These are phyloP conservation scores for Cinchona pubescens DNA, from an alignment of 257 asterid genomes.

Conservation along the genomic window DNA sequence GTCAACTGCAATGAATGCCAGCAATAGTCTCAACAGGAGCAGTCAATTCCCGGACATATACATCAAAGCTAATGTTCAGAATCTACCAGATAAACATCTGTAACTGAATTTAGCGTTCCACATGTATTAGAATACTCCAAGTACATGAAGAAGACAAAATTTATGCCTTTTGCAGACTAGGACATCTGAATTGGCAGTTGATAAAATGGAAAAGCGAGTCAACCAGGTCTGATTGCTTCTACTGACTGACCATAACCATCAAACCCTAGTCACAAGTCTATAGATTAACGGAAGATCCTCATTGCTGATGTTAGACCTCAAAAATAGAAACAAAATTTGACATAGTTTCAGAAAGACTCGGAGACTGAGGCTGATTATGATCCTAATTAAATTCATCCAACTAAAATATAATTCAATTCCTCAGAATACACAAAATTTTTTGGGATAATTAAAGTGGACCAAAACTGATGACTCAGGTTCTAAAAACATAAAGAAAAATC, in stretches of 20 bases:
- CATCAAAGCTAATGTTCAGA: background rate
- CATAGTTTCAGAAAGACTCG: background rate
- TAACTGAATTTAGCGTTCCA: background rate
- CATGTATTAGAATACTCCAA: background rate
- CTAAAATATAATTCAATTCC: too few species aligned
- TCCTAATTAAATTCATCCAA: background rate
- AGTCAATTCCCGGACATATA: background rate
- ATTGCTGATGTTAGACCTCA: background rate
- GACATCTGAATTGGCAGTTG: background rate
- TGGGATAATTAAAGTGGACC: too few species aligned
- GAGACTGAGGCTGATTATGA: background rate
- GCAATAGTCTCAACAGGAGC: background rate
- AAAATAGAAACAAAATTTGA: background rate
- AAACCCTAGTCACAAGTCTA: background rate
- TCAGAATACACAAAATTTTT: too few species aligned
- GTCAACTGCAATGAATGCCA: too few species aligned
- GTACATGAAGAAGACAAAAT: too few species aligned
- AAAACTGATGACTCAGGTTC: too few species aligned
- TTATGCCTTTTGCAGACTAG: background rate
- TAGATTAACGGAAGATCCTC: background rate
- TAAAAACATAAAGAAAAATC: background rate
- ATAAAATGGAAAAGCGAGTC: background rate
- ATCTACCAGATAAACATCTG: background rate
- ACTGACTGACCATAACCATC: too few species aligned
- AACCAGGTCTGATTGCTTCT: too few species aligned